Evolutionary conservation across 2,329 filamentous ascomycete species (phyloP), one percentile per base, ranked within the genome.

Genomic region (Lachnellula suecica): DNA sequence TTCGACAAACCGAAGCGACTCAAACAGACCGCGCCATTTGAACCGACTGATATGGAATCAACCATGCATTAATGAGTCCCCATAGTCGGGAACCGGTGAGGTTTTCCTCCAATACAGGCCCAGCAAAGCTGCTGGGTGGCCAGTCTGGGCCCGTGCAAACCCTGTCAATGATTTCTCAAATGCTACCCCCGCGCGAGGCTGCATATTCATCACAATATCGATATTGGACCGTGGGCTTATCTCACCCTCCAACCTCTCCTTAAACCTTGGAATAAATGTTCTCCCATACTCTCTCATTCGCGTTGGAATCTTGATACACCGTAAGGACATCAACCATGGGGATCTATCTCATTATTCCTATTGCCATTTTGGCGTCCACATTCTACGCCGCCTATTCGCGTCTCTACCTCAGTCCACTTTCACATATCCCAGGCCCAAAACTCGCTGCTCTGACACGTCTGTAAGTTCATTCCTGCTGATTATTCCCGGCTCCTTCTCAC

Each of bases 321-420:
- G 17, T 17, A 4, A 35, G 17, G 15, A 35, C 15, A 13, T 40
- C 37, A 40, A 40, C 19, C 5, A 40, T 40, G 37, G 37, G 15
- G 17, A n/a, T 40, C 19, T 40, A 40, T 19, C 19, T 22, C 11
- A n/a, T 40, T 10, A 11, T 40, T 40, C 37, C 11, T 19, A 22
- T 40, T 22, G 19, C 19, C 10, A 4, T 40, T 19, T 23, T 19
- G 2, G 37, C 15, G 11, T n/a, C n/a, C 19, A 19, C 19, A 10
- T 19, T 40, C 19, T 40, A 40, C 19, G 10, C 11, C 13, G n/a
- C 15, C 37, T 22, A 19, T 19, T 19, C 6, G 37, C 59, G 60
- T 44, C 47, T 65, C 5, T 64, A 61, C 46, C 52, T 64, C 46
- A 61, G 61, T 47, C 61, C 59, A 7, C 44, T 62, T 23, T 56